Percentiles rank a stretch among this genome's conserved stretches.
These are phyloP conservation scores for Funneliformis geosporum DNA, from an alignment of 192 early-diverging fungal genomes.

Conservation along the genomic window DNA sequence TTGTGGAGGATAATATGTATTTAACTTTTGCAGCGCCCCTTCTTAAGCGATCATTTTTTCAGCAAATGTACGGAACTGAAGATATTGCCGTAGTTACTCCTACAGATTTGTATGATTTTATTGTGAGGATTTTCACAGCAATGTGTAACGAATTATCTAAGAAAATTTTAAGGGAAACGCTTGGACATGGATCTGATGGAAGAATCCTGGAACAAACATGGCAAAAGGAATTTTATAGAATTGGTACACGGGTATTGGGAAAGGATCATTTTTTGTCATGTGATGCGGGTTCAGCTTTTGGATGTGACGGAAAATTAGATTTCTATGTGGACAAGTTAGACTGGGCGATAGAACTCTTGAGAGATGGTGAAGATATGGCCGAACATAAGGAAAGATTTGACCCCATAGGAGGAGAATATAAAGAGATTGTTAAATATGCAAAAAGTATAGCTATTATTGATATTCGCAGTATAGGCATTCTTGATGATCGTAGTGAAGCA, in stretches of 20 bases:
- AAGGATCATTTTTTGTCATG: conserved; percentile 15
- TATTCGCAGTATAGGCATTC: conserved; percentile 23
- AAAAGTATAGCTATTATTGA: conserved; percentile 30
- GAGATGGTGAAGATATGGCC: conserved; percentile 34
- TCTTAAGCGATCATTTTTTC: not conserved
- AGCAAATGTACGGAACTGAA: not conserved
- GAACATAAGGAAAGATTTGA: conserved; percentile 31
- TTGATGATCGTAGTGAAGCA: conserved; percentile 26
- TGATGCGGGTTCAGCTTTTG: conserved; percentile 43
- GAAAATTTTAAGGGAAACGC: not conserved
- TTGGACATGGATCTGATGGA: conserved; percentile 9
- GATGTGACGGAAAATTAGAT: conserved; percentile 32
- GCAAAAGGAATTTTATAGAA: conserved; percentile 26
- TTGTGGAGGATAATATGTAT: not conserved
- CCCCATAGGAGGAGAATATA: not conserved
- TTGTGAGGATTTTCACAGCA: not conserved
- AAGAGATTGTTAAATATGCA: conserved; percentile 13
- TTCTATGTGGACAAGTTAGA: conserved; percentile 35
- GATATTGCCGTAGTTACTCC: not conserved
- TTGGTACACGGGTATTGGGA: conserved; percentile 2
- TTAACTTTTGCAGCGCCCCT: not conserved
- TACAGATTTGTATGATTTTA: not conserved
- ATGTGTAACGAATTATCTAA: not conserved
- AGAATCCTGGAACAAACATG: not conserved
- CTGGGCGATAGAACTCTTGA: conserved; percentile 42